Conservation (phyloP, 106 monocot species). For the Dioscorea dumetorum region DNA sequence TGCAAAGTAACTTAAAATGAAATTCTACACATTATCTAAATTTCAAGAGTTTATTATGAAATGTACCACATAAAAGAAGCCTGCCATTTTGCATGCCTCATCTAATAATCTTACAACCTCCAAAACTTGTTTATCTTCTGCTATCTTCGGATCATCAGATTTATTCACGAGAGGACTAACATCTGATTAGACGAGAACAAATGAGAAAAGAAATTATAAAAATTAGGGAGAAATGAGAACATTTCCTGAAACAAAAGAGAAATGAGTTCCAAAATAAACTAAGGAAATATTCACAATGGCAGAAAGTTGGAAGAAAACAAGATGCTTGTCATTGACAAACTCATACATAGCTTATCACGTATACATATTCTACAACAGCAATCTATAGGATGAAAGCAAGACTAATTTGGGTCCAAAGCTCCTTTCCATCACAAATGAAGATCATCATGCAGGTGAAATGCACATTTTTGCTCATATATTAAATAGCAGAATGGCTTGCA, state of each 20-base stretch:
- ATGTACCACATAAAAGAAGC: slow-evolving; percentile 95
- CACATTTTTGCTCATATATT: too few species aligned
- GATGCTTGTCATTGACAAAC: not conserved
- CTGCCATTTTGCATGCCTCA: slow-evolving; percentile 69
- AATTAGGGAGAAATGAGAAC: not conserved
- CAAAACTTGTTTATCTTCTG: slow-evolving; percentile 38
- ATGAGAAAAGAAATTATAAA: not conserved
- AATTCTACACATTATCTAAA: too few species aligned
- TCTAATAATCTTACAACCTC: slow-evolving; percentile 62
- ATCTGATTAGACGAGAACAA: slow-evolving; percentile 34
- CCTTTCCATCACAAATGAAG: too few species aligned
- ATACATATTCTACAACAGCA: not conserved
- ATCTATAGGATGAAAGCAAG: not conserved
- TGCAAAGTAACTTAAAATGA: too few species aligned
- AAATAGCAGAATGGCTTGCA: too few species aligned
- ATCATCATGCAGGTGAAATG: too few species aligned
- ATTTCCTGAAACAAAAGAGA: not conserved
- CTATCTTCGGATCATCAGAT: slow-evolving; percentile 35
- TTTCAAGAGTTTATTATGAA: not conserved
- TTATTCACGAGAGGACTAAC: slow-evolving; percentile 58
- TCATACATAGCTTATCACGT: not conserved
- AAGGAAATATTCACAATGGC: too few species aligned
- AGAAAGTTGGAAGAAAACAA: not conserved
- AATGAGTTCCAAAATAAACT: too few species aligned
- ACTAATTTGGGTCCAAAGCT: too few species aligned